These are phyloP conservation scores for Podila horticola DNA, from an alignment of 192 early-diverging fungal genomes.

Conservation along the genomic window DNA sequence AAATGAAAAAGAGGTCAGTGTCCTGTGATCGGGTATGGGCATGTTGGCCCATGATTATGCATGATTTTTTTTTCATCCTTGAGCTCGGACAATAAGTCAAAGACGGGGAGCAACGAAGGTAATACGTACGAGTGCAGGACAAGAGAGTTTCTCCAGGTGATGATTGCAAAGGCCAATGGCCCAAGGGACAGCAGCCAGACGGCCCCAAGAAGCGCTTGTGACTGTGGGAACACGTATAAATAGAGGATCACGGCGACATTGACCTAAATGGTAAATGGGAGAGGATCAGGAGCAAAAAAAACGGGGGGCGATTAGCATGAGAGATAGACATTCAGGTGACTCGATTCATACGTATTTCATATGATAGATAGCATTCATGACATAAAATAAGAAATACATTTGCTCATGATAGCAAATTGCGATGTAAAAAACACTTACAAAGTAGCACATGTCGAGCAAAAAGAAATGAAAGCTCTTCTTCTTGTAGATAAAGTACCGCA, in stretches of 20 bases:
- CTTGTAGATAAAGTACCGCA: slow-evolving; percentile 67
- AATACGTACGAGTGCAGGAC: slow-evolving; percentile 36
- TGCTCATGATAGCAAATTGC: background rate
- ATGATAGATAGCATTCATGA: too few species aligned
- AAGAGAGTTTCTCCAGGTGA: slow-evolving; percentile 64
- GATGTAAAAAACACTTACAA: slow-evolving; percentile 17
- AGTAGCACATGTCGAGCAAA: slow-evolving; percentile 69
- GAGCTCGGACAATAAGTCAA: too few species aligned
- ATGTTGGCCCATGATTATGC: background rate
- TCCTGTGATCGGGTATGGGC: slow-evolving; percentile 15
- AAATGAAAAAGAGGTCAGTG: slow-evolving; percentile 9
- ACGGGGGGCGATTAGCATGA: background rate
- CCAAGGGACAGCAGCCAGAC: slow-evolving; percentile 64
- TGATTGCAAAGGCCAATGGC: slow-evolving; percentile 73
- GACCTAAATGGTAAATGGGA: slow-evolving; percentile 36
- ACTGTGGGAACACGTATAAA: slow-evolving; percentile 62
- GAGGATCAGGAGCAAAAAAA: background rate
- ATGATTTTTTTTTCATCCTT: background rate
- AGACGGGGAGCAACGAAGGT: too few species aligned
- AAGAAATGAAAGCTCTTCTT: slow-evolving; percentile 68
- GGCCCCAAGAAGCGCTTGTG: slow-evolving; percentile 36
- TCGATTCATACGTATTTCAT: too few species aligned
- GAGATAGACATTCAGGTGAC: slow-evolving; percentile 7
- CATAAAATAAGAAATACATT: background rate
- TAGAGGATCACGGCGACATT: slow-evolving; percentile 65